Evolutionary conservation across 192 early-diverging fungal species (phyloP).

Genomic region (Dissophora globulifera): DNA sequence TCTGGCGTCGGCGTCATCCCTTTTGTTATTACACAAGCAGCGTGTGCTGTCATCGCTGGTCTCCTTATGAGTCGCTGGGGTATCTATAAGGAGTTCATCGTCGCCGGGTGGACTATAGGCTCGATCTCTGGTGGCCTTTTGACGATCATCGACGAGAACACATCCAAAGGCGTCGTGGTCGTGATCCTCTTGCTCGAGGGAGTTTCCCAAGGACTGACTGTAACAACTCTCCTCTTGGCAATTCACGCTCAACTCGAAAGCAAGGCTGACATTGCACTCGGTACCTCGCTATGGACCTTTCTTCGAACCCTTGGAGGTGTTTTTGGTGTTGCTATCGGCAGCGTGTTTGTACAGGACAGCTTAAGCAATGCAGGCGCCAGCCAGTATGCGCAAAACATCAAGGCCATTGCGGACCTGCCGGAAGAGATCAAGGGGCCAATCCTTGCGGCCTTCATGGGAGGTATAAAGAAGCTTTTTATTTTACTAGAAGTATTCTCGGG

Average conservation of each 20-base stretch:
- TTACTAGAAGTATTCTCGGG: conserved; percentile 59
- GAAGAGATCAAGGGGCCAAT: conserved; percentile 49
- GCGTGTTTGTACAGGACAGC: conserved; percentile 55
- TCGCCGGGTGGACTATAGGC: conserved; percentile 2
- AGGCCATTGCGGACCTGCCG: conserved; percentile 28
- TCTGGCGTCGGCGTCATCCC: conserved; percentile 84
- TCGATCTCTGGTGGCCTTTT: conserved; percentile 9
- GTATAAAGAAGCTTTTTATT: conserved; percentile 62
- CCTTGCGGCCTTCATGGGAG: conserved; percentile 60
- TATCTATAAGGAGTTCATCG: conserved; percentile 18
- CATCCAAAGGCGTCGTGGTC: conserved; percentile 1
- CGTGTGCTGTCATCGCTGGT: conserved; percentile 73
- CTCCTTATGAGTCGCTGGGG: conserved; percentile 62
- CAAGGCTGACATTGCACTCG: conserved; percentile 19
- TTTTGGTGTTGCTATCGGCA: conserved; percentile 67
- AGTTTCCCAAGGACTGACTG: conserved; percentile 1
- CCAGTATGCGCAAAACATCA: conserved; percentile 28
- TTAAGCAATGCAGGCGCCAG: conserved; percentile 7
- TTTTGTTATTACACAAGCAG: conserved; percentile 68
- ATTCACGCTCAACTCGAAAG: conserved; percentile 19
- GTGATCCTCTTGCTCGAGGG: conserved; percentile 8
- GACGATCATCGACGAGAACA: conserved; percentile 26
- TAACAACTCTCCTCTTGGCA: not conserved
- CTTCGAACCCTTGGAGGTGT: conserved; percentile 52
- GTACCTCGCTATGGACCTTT: conserved; percentile 51